Percentiles rank a stretch among this genome's conserved stretches.
Conservation (phyloP, 2,329 filamentous ascomycete species). For the Orbilia ellipsospora region DNA sequence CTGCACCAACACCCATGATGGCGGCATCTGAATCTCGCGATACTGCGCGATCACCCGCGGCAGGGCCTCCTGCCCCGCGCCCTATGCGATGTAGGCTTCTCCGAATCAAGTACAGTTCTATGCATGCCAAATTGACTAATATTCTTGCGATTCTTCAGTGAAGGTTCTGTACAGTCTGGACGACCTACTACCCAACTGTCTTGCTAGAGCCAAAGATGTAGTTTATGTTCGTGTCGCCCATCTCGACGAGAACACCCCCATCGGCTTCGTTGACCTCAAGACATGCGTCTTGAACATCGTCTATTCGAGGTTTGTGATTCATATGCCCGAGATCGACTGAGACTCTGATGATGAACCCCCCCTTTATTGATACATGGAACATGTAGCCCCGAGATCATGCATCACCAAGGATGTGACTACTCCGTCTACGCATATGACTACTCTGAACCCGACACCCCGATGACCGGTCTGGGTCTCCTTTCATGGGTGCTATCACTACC, state of each 20-base stretch:
- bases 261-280: constrained; percentile 54
- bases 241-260: constrained; percentile 49
- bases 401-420: constrained; percentile 79
- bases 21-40: constrained; percentile 30
- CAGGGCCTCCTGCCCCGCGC: constrained; percentile 19
- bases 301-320: constrained; percentile 54
- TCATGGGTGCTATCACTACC: constrained; percentile 76
- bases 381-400: constrained; percentile 87
- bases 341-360: constrained; percentile 11
- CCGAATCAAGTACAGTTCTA: background rate
- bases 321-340: constrained; percentile 3
- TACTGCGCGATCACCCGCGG: constrained; percentile 25
- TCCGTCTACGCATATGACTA: constrained; percentile 98
- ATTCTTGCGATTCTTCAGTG: constrained; percentile 23
- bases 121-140: constrained; percentile 13
- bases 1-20: constrained; percentile 38
- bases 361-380: constrained; percentile 58
- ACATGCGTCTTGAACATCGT: constrained; percentile 53
- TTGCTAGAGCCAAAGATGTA: constrained; percentile 51
- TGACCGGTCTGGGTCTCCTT: constrained; percentile 95
- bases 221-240: constrained; percentile 53
- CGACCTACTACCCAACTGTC: constrained; percentile 52
- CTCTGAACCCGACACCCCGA: constrained; percentile 89
- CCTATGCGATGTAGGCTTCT: constrained; percentile 50
- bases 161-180: constrained; percentile 53